Percentiles rank a stretch among this genome's conserved stretches.
Conservation (phyloP, 495 filamentous ascomycete species). For the Penicillium chermesinum region DNA sequence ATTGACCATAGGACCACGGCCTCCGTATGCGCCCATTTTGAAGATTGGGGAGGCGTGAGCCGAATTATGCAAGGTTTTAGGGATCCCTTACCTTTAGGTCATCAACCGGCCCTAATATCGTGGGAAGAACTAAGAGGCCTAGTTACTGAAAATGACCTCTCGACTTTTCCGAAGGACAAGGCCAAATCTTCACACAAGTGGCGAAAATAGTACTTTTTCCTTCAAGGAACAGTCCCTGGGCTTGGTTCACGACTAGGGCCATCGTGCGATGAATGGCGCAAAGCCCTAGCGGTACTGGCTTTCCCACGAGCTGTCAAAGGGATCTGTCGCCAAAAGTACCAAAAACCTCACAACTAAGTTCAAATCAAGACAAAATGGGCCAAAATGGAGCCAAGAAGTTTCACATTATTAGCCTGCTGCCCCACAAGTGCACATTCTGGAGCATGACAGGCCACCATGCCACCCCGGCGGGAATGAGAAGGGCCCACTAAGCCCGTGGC, state of each 20-base stretch:
- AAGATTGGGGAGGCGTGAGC: background rate
- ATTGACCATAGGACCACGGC: conserved; percentile 25
- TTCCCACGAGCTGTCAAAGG: too few species aligned
- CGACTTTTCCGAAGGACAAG: background rate
- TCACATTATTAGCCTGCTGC: background rate
- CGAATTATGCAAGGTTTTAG: background rate
- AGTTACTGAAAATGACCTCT: background rate
- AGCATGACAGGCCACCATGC: background rate
- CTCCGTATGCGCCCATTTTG: conserved; percentile 23
- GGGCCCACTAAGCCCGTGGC: background rate
- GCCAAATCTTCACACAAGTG: too few species aligned
- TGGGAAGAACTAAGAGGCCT: background rate
- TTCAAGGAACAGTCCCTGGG: too few species aligned
- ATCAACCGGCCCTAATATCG: background rate
- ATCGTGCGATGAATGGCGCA: too few species aligned
- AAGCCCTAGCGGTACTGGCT: too few species aligned
- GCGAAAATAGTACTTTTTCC: too few species aligned
- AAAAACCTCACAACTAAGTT: too few species aligned
- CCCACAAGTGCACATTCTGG: background rate
- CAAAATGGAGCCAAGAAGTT: background rate
- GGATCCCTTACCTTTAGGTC: too few species aligned
- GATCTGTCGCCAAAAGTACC: too few species aligned
- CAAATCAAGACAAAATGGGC: background rate
- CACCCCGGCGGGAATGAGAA: background rate
- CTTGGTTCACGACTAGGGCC: too few species aligned